phyloP scores from a whole-genome alignment of 2,329 filamentous ascomycete genomes.

The Aureobasidium lini region DNA sequence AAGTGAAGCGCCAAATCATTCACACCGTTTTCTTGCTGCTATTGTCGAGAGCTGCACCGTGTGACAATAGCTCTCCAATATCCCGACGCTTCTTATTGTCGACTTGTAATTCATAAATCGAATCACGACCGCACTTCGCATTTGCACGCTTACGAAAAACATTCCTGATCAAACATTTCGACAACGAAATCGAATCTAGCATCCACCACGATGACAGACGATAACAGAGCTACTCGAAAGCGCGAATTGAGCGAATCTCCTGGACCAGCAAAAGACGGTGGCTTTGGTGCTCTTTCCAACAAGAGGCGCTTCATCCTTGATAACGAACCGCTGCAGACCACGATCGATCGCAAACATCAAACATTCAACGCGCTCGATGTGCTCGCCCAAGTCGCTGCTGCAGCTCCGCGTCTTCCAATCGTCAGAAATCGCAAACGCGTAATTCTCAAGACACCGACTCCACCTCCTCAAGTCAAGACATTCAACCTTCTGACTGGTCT shows the following conservation, averaged over 20 bases:
- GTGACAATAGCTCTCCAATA: neutral
- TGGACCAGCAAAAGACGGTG: neutral
- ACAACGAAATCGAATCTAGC: neutral
- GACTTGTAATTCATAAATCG: neutral
- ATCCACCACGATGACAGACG: neutral
- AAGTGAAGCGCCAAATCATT: neutral
- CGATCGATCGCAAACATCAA: neutral
- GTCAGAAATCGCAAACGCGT: neutral
- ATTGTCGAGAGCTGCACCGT: neutral
- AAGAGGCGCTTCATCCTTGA: slow-evolving; percentile 4
- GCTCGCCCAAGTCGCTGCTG: neutral
- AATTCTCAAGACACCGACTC: neutral
- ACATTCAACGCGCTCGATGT: neutral
- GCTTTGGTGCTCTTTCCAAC: neutral
- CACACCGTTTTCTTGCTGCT: neutral
- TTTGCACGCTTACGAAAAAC: neutral
- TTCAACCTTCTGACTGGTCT: slow-evolving; percentile 31
- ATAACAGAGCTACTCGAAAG: neutral
- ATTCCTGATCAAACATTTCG: neutral
- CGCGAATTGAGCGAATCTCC: neutral
- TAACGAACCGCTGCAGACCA: neutral
- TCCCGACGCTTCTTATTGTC: neutral
- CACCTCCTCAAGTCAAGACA: neutral
- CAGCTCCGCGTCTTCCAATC: neutral
- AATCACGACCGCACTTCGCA: neutral